Evolutionary conservation across 176 grass and related monocot genomes (phyloP).

Genomic region (Melocanna baccifera): DNA sequence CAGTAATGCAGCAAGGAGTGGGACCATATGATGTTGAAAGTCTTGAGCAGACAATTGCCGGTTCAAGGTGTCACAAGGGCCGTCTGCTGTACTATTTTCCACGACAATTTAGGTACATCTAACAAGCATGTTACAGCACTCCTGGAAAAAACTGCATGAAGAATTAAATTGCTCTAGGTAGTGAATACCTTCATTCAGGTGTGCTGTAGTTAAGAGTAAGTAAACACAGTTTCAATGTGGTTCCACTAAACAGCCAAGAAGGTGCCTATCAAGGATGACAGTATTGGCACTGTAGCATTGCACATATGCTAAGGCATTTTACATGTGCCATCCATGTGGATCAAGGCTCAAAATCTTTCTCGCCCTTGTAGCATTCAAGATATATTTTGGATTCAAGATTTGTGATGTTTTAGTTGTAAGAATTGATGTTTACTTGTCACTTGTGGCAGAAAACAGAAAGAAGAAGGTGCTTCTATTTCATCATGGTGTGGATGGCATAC

Average conservation of each 20-base stretch:
- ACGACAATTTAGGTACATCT: constrained; percentile 55
- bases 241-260: background rate
- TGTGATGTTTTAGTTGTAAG: background rate
- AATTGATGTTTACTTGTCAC: background rate
- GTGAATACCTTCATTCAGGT: background rate
- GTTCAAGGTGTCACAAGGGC: constrained; percentile 96
- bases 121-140: background rate
- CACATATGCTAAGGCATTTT: background rate
- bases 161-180: constrained; percentile 4
- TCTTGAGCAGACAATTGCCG: constrained; percentile 67
- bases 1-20: constrained; percentile 42
- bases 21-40: constrained; percentile 42
- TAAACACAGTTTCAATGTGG: background rate
- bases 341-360: background rate
- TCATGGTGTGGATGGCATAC: constrained; percentile 99
- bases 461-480: constrained; percentile 54
- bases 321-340: background rate
- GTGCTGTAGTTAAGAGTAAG: background rate
- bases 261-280: background rate
- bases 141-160: background rate
- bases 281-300: background rate
- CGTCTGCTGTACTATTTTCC: constrained; percentile 91
- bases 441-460: constrained; percentile 48
- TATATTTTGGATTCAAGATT: background rate
- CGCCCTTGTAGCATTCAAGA: background rate